Evolutionary conservation across 148 eudicot species (phyloP).

Genomic region (Tetragonia tetragonoides): DNA sequence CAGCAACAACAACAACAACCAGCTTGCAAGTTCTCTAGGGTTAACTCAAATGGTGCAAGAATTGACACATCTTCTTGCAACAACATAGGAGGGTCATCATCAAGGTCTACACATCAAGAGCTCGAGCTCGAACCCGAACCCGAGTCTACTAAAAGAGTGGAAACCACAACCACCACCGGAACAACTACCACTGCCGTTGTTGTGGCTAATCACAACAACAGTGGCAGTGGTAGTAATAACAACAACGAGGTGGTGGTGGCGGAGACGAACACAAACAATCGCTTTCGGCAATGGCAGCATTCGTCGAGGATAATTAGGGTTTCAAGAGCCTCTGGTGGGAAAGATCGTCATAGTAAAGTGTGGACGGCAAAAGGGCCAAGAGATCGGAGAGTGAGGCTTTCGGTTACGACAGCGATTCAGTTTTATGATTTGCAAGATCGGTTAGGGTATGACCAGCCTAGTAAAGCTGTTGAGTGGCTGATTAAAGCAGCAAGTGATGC

Average conservation of each 20-base stretch:
- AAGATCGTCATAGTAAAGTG: slow-evolving; percentile 93
- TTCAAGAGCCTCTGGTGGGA: slow-evolving; percentile 85
- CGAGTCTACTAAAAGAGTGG: too few relatives aligned
- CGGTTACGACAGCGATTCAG: slow-evolving; percentile 82
- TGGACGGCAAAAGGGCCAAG: slow-evolving; percentile 79
- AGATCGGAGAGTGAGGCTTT: slow-evolving; percentile 75
- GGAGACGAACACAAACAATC: background rate
- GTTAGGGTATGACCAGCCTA: slow-evolving; percentile 81
- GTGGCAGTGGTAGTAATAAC: slow-evolving; percentile 20
- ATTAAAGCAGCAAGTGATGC: slow-evolving; percentile 68
- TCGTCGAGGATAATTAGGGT: slow-evolving; percentile 88
- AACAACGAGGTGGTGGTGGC: background rate
- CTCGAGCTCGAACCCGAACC: too few relatives aligned
- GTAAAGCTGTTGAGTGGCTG: slow-evolving; percentile 96
- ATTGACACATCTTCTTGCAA: slow-evolving; percentile 1
- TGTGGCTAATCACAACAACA: background rate
- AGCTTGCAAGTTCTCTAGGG: slow-evolving; percentile 60
- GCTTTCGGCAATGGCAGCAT: slow-evolving; percentile 59
- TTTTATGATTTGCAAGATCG: slow-evolving; percentile 89
- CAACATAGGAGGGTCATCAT: too few relatives aligned
- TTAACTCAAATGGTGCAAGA: slow-evolving; percentile 32
- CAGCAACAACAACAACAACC: slow-evolving; percentile 21
- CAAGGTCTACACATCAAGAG: too few relatives aligned
- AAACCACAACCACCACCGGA: background rate
- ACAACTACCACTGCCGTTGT: background rate